Evolutionary conservation across 2,329 filamentous ascomycete genomes (phyloP).

Genomic region (Ophiostoma perfectum): DNA sequence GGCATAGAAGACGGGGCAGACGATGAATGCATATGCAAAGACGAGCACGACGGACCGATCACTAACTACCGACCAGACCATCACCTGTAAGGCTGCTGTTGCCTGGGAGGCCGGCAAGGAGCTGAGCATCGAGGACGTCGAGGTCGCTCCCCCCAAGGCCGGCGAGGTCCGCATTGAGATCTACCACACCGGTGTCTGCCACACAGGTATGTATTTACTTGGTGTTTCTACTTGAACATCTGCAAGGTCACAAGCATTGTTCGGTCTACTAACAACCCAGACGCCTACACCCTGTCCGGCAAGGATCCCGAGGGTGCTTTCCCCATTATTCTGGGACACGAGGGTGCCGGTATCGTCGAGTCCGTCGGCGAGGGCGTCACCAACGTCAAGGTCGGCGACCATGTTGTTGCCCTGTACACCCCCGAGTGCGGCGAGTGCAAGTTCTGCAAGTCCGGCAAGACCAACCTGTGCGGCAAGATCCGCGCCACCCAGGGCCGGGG

Average conservation of each 20-base stretch:
- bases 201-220: conserved; percentile 62
- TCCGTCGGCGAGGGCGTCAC: conserved; percentile 89
- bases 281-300: conserved; percentile 90
- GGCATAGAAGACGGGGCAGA: too few species aligned
- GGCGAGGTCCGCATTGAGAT: conserved; percentile 96
- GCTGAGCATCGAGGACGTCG: conserved; percentile 82
- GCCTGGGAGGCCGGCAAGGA: conserved; percentile 95
- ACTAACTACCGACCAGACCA: conserved; percentile 55
- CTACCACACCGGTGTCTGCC: conserved; percentile 97
- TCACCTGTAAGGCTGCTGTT: conserved; percentile 94
- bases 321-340: conserved; percentile 82
- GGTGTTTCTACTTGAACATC: not conserved
- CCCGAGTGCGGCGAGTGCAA: conserved; percentile 98
- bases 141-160: conserved; percentile 81
- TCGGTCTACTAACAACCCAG: conserved; percentile 33
- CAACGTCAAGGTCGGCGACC: conserved; percentile 84
- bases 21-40: too few species aligned
- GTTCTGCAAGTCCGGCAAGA: conserved; percentile 99
- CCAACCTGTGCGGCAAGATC: conserved; percentile 98
- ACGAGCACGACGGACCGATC: not conserved
- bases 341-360: conserved; percentile 87
- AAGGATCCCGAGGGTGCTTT: conserved; percentile 97
- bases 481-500: conserved; percentile 92
- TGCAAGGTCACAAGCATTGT: too few species aligned
- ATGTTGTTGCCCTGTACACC: conserved; percentile 86